Base-by-base conservation (phyloP, 495 filamentous ascomycete genomes). In the Penicillium cataractarum region DNA sequence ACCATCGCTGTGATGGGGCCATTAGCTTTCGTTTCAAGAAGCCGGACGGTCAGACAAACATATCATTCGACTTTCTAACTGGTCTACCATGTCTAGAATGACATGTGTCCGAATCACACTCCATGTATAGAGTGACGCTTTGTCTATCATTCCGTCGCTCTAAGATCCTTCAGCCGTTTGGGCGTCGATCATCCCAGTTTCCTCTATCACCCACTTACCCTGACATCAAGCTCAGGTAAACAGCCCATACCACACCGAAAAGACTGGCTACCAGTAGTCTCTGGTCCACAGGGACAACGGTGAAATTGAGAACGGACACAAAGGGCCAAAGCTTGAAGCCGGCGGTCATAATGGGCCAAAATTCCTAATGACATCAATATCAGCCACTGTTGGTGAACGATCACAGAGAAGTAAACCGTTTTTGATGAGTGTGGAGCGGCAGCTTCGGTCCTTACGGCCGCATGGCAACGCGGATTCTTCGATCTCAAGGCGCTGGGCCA, bases 281-380 rank as follows among this genome's bases (percentile, higher is more conserved):
- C 60, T 82, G 81, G 65, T 92, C 82, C 19, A 91, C 85, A 7
- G 86, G 91, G 10, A 97, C 79, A 40, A 93, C 79, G 0, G 86
- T 83, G 71, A 90, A 96, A 66, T 90, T 90, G 21, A 93, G 67
- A 19, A 93, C 22, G 55, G 87, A 89, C 15, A 96, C 89, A 35
- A 86, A 63, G 1, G 93, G 93, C 93, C 93, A 97, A 7, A 97
- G 76, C 71, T 87, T 91, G 74, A 86, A 86, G 0, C 91, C 89
- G 3, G 92, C 91, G 31, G 79, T 61, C 48, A 91, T 80, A 57
- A 97, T 74, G 0, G 82, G 79, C 80, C 83, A 86, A 61, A 91
- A 92, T 66, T 92, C 87, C 68, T 81, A 27, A 63, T 24, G 19
- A 15, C 55, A 31, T 53, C 21, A 60, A 26, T 65, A 35, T 61